Percentiles rank a stretch among this genome's conserved stretches.
These are phyloP conservation scores for Boletus tomentosulus DNA, from an alignment of 768 basidiomycete genomes.

Conservation along the genomic window DNA sequence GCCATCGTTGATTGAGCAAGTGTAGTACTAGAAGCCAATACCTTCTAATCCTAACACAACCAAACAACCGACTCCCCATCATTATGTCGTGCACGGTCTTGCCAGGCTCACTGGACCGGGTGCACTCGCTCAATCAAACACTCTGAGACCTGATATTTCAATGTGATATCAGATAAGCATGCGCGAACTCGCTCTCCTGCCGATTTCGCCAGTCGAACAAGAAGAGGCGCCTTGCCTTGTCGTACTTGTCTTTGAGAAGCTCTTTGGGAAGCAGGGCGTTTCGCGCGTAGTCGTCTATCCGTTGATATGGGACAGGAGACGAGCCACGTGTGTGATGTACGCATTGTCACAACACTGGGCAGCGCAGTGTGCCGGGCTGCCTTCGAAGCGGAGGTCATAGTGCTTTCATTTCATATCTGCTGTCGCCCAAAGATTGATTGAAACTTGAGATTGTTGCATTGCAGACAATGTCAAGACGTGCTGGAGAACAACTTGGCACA, in stretches of 20 bases:
- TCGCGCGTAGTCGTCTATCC: conserved; percentile 73
- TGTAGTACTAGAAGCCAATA: not conserved
- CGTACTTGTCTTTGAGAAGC: conserved; percentile 58
- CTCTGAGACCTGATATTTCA: no score
- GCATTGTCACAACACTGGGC: conserved; percentile 82
- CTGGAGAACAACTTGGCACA: conserved; percentile 91
- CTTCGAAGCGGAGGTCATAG: conserved; percentile 77
- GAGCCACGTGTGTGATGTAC: conserved; percentile 90
- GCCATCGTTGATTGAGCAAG: not conserved
- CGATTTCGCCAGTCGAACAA: conserved; percentile 66
- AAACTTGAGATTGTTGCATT: conserved; percentile 60
- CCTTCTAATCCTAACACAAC: not conserved
- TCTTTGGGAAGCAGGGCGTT: conserved; percentile 76
- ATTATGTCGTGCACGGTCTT: no score
- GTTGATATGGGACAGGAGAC: conserved; percentile 76
- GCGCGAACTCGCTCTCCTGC: no score
- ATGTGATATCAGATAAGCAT: no score
- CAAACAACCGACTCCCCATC: not conserved
- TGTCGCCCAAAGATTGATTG: no score
- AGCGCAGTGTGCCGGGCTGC: conserved; percentile 68
- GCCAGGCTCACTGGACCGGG: no score
- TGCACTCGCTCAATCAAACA: no score
- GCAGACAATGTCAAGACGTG: conserved; percentile 93
- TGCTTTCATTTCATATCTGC: no score
- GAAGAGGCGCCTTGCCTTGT: conserved; percentile 76